Percentiles rank a stretch among this genome's conserved stretches.
These are phyloP conservation scores for Gracilaria gracilis DNA, from an alignment of 23 red algal genomes.

Conservation along the genomic window DNA sequence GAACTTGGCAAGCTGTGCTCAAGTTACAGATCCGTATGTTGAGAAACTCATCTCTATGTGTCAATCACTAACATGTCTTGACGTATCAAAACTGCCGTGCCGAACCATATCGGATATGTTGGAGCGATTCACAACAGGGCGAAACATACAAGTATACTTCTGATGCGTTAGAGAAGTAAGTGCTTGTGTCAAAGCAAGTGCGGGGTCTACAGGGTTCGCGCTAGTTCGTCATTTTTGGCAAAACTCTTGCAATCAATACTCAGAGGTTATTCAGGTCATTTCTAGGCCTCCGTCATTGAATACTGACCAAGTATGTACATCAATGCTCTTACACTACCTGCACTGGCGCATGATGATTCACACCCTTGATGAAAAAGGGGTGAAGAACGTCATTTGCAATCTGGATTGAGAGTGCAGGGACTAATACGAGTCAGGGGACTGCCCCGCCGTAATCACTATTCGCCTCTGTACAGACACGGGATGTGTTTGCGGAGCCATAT, in stretches of 20 bases:
- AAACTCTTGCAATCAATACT: neutral
- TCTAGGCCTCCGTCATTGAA: neutral
- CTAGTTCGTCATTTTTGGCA: neutral
- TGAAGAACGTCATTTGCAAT: neutral
- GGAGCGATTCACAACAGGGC: constrained; percentile 44
- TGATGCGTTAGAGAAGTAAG: constrained; percentile 18
- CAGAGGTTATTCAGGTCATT: neutral
- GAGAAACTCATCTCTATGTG: constrained; percentile 61
- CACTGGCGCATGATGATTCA: neutral
- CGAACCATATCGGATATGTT: constrained; percentile 73
- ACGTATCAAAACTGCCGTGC: constrained; percentile 77
- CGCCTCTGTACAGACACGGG: neutral
- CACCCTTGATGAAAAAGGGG: neutral
- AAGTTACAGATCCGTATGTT: constrained; percentile 66
- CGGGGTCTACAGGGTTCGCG: neutral
- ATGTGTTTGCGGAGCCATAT: neutral
- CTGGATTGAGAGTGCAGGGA: neutral
- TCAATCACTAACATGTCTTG: constrained; percentile 35
- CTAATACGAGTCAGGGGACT: neutral
- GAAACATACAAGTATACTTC: constrained; percentile 75
- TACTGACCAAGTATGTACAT: neutral
- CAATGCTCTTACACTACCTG: neutral
- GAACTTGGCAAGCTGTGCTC: constrained; percentile 62
- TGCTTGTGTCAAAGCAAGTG: neutral
- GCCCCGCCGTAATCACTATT: neutral